Evolutionary conservation across 352 stramenopile genomes (phyloP).

Genomic region (Pythium plurisporium): DNA sequence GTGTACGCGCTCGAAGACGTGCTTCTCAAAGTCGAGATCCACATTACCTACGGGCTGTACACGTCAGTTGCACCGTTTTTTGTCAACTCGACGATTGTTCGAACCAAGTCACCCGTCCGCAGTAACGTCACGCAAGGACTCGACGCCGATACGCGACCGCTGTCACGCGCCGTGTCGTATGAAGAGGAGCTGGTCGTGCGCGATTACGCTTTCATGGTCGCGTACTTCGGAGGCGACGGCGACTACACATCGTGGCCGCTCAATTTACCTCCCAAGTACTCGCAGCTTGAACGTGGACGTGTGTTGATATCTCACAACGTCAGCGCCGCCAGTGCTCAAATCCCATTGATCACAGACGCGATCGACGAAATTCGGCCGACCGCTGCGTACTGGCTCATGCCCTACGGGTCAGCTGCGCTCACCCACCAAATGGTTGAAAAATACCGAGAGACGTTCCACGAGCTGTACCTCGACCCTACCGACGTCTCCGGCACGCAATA

Average conservation of each 20-base stretch:
- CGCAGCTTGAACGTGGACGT: slow-evolving; percentile 89
- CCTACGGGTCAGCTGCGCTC: slow-evolving; percentile 54
- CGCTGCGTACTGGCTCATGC: slow-evolving; percentile 66
- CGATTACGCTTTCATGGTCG: slow-evolving; percentile 90
- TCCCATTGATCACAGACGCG: slow-evolving; percentile 77
- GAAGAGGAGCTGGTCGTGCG: slow-evolving; percentile 68
- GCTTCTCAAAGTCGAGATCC: slow-evolving; percentile 93
- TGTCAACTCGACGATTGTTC: slow-evolving; percentile 86
- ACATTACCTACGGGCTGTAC: slow-evolving; percentile 94
- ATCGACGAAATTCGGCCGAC: slow-evolving; percentile 50
- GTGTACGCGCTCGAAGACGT: slow-evolving; percentile 94
- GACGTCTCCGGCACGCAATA: slow-evolving; percentile 43
- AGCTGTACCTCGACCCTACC: slow-evolving; percentile 66
- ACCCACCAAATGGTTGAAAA: slow-evolving; percentile 89
- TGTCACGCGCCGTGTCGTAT: slow-evolving; percentile 84
- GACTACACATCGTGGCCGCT: slow-evolving; percentile 78
- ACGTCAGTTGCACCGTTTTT: slow-evolving; percentile 86
- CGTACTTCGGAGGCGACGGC: slow-evolving; percentile 63
- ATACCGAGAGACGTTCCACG: slow-evolving; percentile 95
- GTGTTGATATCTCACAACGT: slow-evolving; percentile 94
- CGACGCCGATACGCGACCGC: slow-evolving; percentile 48
- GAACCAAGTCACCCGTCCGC: slow-evolving; percentile 67
- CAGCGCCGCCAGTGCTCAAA: slow-evolving; percentile 51
- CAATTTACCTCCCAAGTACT: slow-evolving; percentile 94
- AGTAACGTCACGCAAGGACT: slow-evolving; percentile 75